Evolutionary conservation across 441 rosid genomes (phyloP).

Genomic region (Gossypium armourianum): DNA sequence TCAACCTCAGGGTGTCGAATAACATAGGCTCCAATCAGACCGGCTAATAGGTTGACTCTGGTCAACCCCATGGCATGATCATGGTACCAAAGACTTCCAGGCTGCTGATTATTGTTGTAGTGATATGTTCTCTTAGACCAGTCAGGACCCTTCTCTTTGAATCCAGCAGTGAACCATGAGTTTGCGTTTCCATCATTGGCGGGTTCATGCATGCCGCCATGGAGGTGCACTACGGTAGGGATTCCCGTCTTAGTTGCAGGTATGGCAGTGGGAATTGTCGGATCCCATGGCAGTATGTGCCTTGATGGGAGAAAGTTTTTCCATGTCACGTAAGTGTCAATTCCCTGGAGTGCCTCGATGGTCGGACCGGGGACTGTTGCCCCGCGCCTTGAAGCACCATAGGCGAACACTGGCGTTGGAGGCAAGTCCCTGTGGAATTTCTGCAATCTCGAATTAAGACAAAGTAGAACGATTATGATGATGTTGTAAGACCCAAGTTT

Average conservation of each 20-base stretch:
- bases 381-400: slow-evolving; percentile 37
- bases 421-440: slow-evolving; percentile 88
- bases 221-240: slow-evolving; percentile 90
- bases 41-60: slow-evolving; percentile 70
- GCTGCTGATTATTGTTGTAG: slow-evolving; percentile 62
- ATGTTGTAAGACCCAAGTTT: neutral
- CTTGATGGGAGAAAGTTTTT: slow-evolving; percentile 65
- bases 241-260: slow-evolving; percentile 40
- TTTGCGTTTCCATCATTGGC: slow-evolving; percentile 60
- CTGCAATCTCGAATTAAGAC: slow-evolving; percentile 24
- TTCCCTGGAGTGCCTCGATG: slow-evolving; percentile 62
- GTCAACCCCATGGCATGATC: slow-evolving; percentile 94
- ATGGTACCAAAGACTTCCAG: slow-evolving; percentile 93
- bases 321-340: slow-evolving; percentile 63
- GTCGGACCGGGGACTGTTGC: slow-evolving; percentile 92
- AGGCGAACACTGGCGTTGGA: slow-evolving; percentile 63
- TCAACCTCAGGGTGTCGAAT: slow-evolving; percentile 52
- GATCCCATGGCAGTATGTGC: slow-evolving; percentile 85
- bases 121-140: slow-evolving; percentile 55
- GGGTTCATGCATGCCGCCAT: slow-evolving; percentile 66
- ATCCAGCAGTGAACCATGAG: slow-evolving; percentile 69
- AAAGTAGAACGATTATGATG: neutral
- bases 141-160: slow-evolving; percentile 47
- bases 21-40: slow-evolving; percentile 60
- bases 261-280: slow-evolving; percentile 57